Evolutionary conservation across 345 rosid genomes (phyloP), one percentile per base, ranked within the genome.

Genomic region (Anastatica hierochuntica): DNA sequence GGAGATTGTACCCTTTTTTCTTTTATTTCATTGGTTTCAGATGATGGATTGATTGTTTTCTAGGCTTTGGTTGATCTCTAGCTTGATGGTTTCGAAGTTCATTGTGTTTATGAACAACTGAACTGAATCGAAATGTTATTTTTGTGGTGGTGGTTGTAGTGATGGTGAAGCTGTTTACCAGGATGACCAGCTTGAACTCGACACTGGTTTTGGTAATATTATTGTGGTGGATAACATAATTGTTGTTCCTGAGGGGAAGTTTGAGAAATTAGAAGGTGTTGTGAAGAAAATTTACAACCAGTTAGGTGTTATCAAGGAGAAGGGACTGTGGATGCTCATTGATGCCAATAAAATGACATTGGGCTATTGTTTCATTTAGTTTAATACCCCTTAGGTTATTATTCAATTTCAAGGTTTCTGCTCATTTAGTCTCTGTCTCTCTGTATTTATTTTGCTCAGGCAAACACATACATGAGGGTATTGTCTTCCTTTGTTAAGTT

Each of bases 361-460:
- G 45, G 96, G 98, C 4, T 87, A 80, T 48, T 80, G 96, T 65
- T 90, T 90, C 53, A 82, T 87, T 6, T 96, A 87, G 77, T 90
- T 74, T 18, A 87, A 77, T 53, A 80, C 92, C 1, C 76, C 85
- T 33, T 92, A 84, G 96, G 96, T 86, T 49, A 8, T 7, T n/a
- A n/a, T n/a, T n/a, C n/a, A n/a, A n/a, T n/a, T n/a, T n/a, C n/a
- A n/a, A n/a, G n/a, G n/a, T n/a, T n/a, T n/a, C n/a, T n/a, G n/a
- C n/a, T n/a, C n/a, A n/a, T n/a, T n/a, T n/a, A n/a, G n/a, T n/a
- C n/a, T n/a, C n/a, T n/a, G n/a, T n/a, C n/a, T n/a, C n/a, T n/a
- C n/a, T n/a, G n/a, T n/a, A n/a, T n/a, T n/a, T n/a, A n/a, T n/a
- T n/a, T n/a, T n/a, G n/a, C n/a, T n/a, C n/a, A n/a, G n/a, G n/a